These are phyloP conservation scores for Magnusiomyces suaveolens DNA, from an alignment of 1,139 yeast species.

Conservation along the genomic window DNA sequence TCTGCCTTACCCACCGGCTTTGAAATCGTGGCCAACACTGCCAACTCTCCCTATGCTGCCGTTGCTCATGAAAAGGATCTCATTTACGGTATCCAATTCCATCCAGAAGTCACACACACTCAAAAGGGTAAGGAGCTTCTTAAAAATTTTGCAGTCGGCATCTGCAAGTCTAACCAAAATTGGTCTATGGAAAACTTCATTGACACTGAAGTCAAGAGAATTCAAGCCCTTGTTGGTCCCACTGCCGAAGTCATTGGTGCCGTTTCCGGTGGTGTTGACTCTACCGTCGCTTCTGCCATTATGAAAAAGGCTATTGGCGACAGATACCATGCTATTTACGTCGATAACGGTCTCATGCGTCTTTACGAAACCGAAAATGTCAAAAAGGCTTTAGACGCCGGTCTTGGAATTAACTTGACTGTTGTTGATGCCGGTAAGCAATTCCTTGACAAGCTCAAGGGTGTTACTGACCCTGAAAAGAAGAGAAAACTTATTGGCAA, in stretches of 20 bases:
- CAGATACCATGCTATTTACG: conserved; percentile 96
- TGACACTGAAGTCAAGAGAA: conserved; percentile 90
- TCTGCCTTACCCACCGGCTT: conserved; percentile 83
- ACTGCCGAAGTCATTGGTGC: conserved; percentile 99
- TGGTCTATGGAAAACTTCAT: conserved; percentile 99
- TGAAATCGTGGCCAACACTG: conserved; percentile 82
- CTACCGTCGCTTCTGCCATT: conserved; percentile 97
- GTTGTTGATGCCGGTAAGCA: conserved; percentile 92
- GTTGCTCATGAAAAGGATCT: conserved; percentile 63
- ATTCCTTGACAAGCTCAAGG: conserved; percentile 76
- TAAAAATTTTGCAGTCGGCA: conserved; percentile 84
- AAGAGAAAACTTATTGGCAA: conserved; percentile 98
- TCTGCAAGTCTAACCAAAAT: conserved; percentile 77
- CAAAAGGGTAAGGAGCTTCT: conserved; percentile 78
- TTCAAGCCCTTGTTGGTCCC: conserved; percentile 85
- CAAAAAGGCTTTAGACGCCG: conserved; percentile 79
- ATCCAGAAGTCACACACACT: conserved; percentile 98
- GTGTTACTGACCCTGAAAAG: conserved; percentile 97
- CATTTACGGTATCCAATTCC: conserved; percentile 95
- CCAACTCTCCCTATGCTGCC: conserved; percentile 93
- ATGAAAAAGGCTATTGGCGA: conserved; percentile 98
- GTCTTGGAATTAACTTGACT: conserved; percentile 86
- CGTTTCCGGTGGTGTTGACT: conserved; percentile 98
- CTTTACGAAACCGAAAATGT: conserved; percentile 83
- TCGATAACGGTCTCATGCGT: conserved; percentile 97